These are phyloP conservation scores for Trichoderma aggressivum DNA, from an alignment of 2,329 filamentous ascomycete genomes.

Conservation along the genomic window DNA sequence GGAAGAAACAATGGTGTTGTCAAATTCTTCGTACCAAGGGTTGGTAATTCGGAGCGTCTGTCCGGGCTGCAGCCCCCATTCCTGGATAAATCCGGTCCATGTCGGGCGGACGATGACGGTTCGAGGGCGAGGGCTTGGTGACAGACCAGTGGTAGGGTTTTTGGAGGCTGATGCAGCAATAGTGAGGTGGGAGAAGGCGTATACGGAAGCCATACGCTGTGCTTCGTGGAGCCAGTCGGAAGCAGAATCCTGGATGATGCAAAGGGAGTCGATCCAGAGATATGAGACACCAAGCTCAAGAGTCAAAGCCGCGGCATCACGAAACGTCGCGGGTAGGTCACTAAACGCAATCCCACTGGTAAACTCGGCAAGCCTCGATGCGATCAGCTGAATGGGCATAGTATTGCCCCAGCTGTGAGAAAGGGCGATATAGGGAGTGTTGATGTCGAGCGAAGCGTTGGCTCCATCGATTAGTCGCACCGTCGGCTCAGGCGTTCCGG, in stretches of 20 bases:
- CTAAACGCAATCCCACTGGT: neutral
- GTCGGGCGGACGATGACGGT: slow-evolving; percentile 1
- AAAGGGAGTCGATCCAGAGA: slow-evolving; percentile 8
- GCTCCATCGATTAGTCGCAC: neutral
- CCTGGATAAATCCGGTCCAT: neutral
- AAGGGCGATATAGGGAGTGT: neutral
- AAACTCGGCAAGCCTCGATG: neutral
- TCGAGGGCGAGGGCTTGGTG: neutral
- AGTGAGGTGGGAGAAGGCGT: slow-evolving; percentile 1
- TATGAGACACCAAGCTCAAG: neutral
- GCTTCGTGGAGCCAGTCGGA: slow-evolving; percentile 10
- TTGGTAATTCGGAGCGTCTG: slow-evolving; percentile 3
- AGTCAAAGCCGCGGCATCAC: neutral
- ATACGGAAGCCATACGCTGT: slow-evolving; percentile 6
- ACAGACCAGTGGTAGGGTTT: neutral
- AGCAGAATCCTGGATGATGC: neutral
- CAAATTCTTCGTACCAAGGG: neutral
- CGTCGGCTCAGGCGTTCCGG: neutral
- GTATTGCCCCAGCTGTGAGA: slow-evolving; percentile 3
- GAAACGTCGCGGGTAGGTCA: neutral
- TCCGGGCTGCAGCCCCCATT: neutral
- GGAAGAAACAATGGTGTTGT: neutral
- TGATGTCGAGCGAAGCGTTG: neutral
- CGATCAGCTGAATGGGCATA: neutral
- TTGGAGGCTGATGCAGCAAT: slow-evolving; percentile 4